Evolutionary conservation across 805 yeast species (phyloP).

Genomic region (Hermanozyma aechmeae): DNA sequence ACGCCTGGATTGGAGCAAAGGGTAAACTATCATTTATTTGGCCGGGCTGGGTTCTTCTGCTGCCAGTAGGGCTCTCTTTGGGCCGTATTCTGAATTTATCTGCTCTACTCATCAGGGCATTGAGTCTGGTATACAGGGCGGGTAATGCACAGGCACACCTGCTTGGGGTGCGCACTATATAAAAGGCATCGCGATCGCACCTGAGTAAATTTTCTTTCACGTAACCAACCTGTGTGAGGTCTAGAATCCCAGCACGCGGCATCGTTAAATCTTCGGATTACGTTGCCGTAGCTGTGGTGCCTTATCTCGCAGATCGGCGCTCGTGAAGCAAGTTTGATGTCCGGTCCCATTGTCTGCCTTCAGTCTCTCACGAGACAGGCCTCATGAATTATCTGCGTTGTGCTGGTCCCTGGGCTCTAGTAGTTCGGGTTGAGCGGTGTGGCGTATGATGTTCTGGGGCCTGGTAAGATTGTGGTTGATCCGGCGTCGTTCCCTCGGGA

Average conservation of each 20-base stretch:
- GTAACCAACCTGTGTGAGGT: constrained; percentile 46
- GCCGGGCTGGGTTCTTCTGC: no score
- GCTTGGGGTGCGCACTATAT: not conserved
- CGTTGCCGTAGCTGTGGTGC: constrained; percentile 22
- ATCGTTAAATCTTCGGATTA: constrained; percentile 23
- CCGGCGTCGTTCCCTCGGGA: constrained; percentile 13
- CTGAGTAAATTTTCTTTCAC: constrained; percentile 8
- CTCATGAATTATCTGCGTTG: constrained; percentile 1
- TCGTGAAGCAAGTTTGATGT: constrained; percentile 50
- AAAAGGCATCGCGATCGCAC: not conserved
- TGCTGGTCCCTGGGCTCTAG: constrained; percentile 39
- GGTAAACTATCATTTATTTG: no score
- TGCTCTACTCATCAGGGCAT: no score
- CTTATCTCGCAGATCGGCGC: constrained; percentile 59
- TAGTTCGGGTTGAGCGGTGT: constrained; percentile 46
- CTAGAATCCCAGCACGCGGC: constrained; percentile 30
- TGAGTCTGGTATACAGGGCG: no score
- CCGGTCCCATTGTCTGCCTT: constrained; percentile 1
- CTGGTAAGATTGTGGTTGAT: constrained; percentile 5
- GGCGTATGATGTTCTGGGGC: constrained; percentile 2
- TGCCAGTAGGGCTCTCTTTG: no score
- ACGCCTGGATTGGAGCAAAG: no score
- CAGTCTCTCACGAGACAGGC: constrained; percentile 2
- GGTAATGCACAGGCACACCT: no score
- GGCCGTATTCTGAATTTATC: no score